These are phyloP conservation scores for Marchantia paleacea DNA, from an alignment of 225 moss, liverwort and hornwort genomes.

Conservation along the genomic window DNA sequence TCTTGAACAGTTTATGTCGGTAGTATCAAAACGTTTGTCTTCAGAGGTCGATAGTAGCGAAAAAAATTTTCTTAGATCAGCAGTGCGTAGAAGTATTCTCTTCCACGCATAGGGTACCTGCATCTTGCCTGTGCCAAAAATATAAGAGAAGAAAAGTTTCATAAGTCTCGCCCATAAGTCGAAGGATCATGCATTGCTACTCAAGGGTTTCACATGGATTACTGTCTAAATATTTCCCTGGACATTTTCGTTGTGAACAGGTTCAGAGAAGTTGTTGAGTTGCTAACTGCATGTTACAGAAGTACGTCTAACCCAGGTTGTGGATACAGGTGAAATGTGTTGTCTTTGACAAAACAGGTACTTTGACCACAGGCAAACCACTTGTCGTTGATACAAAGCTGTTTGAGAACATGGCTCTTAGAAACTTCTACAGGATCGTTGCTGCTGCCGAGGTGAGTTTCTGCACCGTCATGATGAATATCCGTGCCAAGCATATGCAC, in stretches of 20 bases:
- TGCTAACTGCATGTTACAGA: too few species aligned
- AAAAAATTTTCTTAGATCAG: not conserved
- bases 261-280: too few species aligned
- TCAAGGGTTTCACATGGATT: too few species aligned
- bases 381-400: slow-evolving; percentile 89
- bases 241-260: too few species aligned
- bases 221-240: too few species aligned
- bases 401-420: slow-evolving; percentile 73
- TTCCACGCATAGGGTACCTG: not conserved
- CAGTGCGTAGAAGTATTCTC: not conserved
- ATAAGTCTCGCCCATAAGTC: not conserved
- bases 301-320: not conserved
- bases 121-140: not conserved
- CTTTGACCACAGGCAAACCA: slow-evolving; percentile 85
- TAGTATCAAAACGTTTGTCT: not conserved
- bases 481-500: too few species aligned
- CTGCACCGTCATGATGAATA: not conserved
- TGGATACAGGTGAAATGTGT: slow-evolving; percentile 68
- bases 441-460: slow-evolving; percentile 78
- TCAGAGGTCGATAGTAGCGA: not conserved
- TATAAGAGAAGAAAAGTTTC: not conserved
- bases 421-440: slow-evolving; percentile 65
- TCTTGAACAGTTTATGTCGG: not conserved
- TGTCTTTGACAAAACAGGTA: slow-evolving; percentile 95
- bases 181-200: too few species aligned